Percentiles rank a stretch among this genome's conserved stretches.
These are phyloP conservation scores for Aethionema arabicum DNA, from an alignment of 345 rosid species.

Conservation along the genomic window DNA sequence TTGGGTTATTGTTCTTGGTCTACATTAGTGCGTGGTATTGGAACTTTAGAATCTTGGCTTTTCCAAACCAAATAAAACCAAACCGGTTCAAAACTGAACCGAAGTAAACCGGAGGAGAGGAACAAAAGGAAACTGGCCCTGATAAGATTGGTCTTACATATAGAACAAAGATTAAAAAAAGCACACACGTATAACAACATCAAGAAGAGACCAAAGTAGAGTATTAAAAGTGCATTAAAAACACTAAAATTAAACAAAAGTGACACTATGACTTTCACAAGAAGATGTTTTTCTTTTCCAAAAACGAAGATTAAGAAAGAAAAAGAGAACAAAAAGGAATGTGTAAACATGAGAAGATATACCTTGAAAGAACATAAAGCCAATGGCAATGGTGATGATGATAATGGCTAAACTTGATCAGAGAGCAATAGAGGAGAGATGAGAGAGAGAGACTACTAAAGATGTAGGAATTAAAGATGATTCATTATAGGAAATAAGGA, in stretches of 20 bases:
- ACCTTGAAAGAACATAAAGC: constrained; percentile 38
- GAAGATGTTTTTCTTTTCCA: constrained; percentile 29
- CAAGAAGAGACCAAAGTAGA: constrained; percentile 4
- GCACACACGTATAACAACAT: constrained; percentile 23
- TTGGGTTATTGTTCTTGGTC: too few relatives aligned
- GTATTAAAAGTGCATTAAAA: constrained; percentile 27
- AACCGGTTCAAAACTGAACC: not conserved
- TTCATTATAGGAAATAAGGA: constrained; percentile 81
- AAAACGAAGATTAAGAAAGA: not conserved
- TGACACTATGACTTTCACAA: constrained; percentile 32
- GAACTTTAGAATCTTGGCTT: constrained; percentile 7
- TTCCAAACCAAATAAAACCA: not conserved
- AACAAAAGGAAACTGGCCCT: not conserved
- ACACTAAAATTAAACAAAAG: constrained; percentile 29
- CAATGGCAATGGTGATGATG: constrained; percentile 17
- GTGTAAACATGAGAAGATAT: constrained; percentile 36
- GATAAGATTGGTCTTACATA: constrained; percentile 26
- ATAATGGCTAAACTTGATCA: constrained; percentile 29
- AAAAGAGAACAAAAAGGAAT: constrained; percentile 18
- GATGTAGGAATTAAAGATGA: constrained; percentile 13
- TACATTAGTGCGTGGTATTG: not conserved
- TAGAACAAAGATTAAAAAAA: constrained; percentile 6
- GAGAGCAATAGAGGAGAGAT: constrained; percentile 27
- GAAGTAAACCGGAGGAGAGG: not conserved
- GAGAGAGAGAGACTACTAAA: constrained; percentile 14